These are phyloP conservation scores for Diaporthe sp. DNA, from an alignment of 2,329 filamentous ascomycete species.

Conservation along the genomic window DNA sequence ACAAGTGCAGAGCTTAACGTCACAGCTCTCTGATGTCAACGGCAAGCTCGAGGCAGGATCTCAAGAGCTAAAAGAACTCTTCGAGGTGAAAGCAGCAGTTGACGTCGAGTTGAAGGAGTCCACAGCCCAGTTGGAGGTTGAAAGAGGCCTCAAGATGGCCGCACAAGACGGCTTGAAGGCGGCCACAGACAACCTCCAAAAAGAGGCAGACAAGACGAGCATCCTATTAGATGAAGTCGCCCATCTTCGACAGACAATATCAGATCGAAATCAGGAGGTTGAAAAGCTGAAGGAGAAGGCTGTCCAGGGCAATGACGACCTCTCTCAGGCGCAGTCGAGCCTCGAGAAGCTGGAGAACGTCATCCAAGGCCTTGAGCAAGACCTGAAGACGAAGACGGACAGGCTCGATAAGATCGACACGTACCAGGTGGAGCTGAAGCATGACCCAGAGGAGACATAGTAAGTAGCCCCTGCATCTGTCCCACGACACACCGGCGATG, in stretches of 20 bases:
- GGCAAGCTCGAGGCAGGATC: conserved; percentile 7
- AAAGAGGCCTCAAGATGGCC: neutral
- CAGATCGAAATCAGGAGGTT: conserved; percentile 43
- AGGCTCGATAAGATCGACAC: conserved; percentile 48
- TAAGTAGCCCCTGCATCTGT: conserved; percentile 38
- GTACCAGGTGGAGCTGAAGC: conserved; percentile 47
- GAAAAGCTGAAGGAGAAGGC: conserved; percentile 37
- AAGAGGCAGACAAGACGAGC: conserved; percentile 45
- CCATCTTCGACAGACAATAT: conserved; percentile 39
- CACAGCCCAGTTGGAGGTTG: neutral
- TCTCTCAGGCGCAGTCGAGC: conserved; percentile 5
- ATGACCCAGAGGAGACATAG: conserved; percentile 50
- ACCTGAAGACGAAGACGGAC: conserved; percentile 43
- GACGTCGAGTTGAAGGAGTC: conserved; percentile 14
- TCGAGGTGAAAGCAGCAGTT: conserved; percentile 13
- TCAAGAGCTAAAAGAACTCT: neutral
- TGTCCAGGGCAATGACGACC: conserved; percentile 37
- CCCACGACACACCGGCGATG: neutral
- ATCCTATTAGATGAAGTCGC: conserved; percentile 43
- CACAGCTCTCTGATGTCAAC: conserved; percentile 15
- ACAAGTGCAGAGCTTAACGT: neutral
- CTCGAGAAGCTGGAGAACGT: conserved; percentile 44
- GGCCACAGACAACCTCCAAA: conserved; percentile 45
- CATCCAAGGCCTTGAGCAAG: conserved; percentile 44
- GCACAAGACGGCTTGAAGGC: conserved; percentile 38